Base-by-base conservation (phyloP, 352 stramenopile species). In the Peronospora farinosa region DNA sequence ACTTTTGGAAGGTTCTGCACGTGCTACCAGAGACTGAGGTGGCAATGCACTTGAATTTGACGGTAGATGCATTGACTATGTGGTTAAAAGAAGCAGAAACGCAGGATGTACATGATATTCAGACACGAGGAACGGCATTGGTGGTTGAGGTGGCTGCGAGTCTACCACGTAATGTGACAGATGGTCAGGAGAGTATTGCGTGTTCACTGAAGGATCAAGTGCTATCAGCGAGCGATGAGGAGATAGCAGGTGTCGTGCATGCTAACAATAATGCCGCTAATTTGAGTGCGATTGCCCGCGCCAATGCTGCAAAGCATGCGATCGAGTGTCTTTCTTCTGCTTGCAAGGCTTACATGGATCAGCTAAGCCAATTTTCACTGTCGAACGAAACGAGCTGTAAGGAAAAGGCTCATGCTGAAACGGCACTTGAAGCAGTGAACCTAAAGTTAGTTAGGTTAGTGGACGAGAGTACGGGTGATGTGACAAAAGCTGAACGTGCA, bases 291-390 rank as follows among this genome's bases (percentile, higher is more conserved):
- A 64, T 51, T 32, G 54, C 43, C 48, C 57, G 72, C 7, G 69
- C 74, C 1, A 60, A 63, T 11, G 67, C 69, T 15, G 66, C 71
- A 0, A 59, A 73, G 41, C 60, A 59, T 9, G 57, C 67, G 2
- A 84, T 88, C 37, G 52, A 65, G 27, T 54, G 55, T 30, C 41
- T 87, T 15, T 76, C 67, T 19, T 44, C 48, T 10, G 65, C 65
- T 6, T 82, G 73, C 16, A 53, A 55, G 8, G 47, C 56, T 4
- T 77, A 74, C 21, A 61, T 86, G 40, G 55, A 62, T 36, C 55
- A 57, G 0, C 42, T 88, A 7, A 40, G 57, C 23, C 75, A 72
- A 49, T 68, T 78, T 15, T 17, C 38, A 23, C 7, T 57, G 5
- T 60, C 55, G 0, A 38, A 48, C 3, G 30, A 56, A 8, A 31